Evolutionary conservation across 2,329 filamentous ascomycete species (phyloP).

Genomic region (Fusarium newnesense): DNA sequence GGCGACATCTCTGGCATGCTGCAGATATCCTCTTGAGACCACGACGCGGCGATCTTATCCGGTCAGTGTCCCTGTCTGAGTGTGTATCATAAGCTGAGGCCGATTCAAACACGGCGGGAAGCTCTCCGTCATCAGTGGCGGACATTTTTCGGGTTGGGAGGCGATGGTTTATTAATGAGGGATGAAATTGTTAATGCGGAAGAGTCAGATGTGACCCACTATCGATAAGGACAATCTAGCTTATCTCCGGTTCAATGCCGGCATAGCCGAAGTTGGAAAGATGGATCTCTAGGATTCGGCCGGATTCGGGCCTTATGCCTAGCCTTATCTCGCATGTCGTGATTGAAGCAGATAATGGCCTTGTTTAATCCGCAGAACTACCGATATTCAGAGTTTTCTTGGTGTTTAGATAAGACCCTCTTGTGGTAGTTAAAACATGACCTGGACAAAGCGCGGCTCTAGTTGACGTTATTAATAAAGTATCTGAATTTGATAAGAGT

Average conservation of each 20-base stretch:
- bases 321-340: not conserved
- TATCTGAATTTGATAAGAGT: no score
- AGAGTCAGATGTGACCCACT: slow-evolving; percentile 8
- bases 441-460: not conserved
- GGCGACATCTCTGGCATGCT: slow-evolving; percentile 37
- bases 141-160: slow-evolving; percentile 11
- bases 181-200: slow-evolving; percentile 4
- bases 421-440: no score
- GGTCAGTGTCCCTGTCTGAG: slow-evolving; percentile 16
- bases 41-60: slow-evolving; percentile 20
- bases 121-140: slow-evolving; percentile 18
- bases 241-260: slow-evolving; percentile 22
- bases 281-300: not conserved
- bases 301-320: slow-evolving; percentile 2
- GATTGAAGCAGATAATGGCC: not conserved
- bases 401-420: not conserved
- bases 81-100: slow-evolving; percentile 12
- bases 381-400: not conserved
- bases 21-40: slow-evolving; percentile 36
- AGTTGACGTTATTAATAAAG: not conserved
- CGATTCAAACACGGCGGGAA: slow-evolving; percentile 20
- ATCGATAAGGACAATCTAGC: slow-evolving; percentile 5
- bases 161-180: not conserved
- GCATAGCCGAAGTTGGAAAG: slow-evolving; percentile 2
- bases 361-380: not conserved